Conservation (phyloP, 495 filamentous ascomycete species). For the Cercophora sp. region DNA sequence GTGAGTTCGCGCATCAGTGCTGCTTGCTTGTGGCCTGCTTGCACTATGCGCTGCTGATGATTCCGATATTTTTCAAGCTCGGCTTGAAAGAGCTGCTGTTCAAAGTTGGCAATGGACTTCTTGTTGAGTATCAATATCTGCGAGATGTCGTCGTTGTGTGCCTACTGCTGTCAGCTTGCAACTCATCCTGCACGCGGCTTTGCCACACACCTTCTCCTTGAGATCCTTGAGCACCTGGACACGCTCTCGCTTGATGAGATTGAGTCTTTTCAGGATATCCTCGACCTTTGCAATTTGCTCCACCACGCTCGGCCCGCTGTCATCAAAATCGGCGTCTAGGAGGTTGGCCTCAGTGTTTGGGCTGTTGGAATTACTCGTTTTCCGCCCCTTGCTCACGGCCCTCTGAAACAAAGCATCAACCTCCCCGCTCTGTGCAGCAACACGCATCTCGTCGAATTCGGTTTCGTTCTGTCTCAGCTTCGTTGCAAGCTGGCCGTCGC, state of each 20-base stretch:
- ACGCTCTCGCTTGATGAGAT: slow-evolving; percentile 85
- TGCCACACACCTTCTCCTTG: slow-evolving; percentile 78
- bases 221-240: slow-evolving; percentile 90
- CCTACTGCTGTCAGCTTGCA: slow-evolving; percentile 49
- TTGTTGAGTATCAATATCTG: slow-evolving; percentile 97
- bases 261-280: slow-evolving; percentile 85
- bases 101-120: slow-evolving; percentile 84
- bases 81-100: slow-evolving; percentile 83
- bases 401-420: slow-evolving; percentile 85
- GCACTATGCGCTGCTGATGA: slow-evolving; percentile 83
- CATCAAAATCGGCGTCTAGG: slow-evolving; percentile 86
- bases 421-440: slow-evolving; percentile 82
- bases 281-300: slow-evolving; percentile 89
- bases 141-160: slow-evolving; percentile 94
- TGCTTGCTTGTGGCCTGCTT: slow-evolving; percentile 90
- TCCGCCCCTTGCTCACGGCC: slow-evolving; percentile 64
- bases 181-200: neutral
- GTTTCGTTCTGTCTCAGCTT: slow-evolving; percentile 79
- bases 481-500: slow-evolving; percentile 78
- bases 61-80: slow-evolving; percentile 96
- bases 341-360: slow-evolving; percentile 70
- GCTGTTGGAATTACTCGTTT: slow-evolving; percentile 51
- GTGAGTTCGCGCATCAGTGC: slow-evolving; percentile 94
- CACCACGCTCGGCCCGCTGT: slow-evolving; percentile 70
- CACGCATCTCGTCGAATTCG: slow-evolving; percentile 94